Percentiles rank a stretch among this genome's conserved stretches.
These are phyloP conservation scores for Castanea sativa DNA, from an alignment of 306 rosid species.

Conservation along the genomic window DNA sequence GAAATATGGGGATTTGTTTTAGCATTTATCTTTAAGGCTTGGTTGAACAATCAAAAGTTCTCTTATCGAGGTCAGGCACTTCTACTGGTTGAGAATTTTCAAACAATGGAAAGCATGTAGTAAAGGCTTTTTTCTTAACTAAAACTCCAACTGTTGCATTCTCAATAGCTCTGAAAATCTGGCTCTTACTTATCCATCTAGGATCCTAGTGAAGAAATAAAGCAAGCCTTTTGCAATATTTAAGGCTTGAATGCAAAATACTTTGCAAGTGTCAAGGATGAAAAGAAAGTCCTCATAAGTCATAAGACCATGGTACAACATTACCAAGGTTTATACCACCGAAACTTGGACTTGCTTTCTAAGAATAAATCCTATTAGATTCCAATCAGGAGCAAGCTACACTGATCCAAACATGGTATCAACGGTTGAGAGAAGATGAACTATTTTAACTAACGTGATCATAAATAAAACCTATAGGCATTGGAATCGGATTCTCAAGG, in stretches of 20 bases:
- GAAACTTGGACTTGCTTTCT: background rate
- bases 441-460: background rate
- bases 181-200: background rate
- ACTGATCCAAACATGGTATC: background rate
- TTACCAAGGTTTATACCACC: background rate
- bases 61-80: constrained; percentile 65
- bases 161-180: background rate
- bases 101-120: background rate
- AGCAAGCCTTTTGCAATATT: background rate
- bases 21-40: constrained; percentile 67
- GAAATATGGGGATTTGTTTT: constrained; percentile 99
- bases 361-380: background rate
- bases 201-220: background rate
- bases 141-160: background rate
- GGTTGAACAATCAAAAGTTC: constrained; percentile 77
- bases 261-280: background rate
- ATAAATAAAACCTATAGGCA: background rate
- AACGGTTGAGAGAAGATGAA: background rate
- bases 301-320: background rate
- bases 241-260: background rate
- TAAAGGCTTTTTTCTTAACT: background rate
- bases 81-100: background rate
- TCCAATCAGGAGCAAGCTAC: background rate
- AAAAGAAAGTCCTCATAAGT: background rate
- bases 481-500: background rate